These are phyloP conservation scores for Kodamaea arcana DNA, from an alignment of 1,139 yeast species.

Conservation along the genomic window DNA sequence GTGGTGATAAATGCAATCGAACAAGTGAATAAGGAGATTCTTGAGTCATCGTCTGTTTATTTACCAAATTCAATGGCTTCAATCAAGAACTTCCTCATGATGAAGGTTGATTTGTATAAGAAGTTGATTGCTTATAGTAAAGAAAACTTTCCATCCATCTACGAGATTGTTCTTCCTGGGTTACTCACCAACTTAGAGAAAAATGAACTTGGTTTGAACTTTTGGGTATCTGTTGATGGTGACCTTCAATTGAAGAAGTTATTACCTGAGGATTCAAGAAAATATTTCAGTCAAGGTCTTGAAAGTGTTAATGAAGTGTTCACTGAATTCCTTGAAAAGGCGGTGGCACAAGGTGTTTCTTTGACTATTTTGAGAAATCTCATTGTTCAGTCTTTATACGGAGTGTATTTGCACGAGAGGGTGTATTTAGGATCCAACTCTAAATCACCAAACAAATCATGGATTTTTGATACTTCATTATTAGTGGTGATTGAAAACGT, in stretches of 20 bases:
- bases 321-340: slow-evolving; percentile 27
- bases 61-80: slow-evolving; percentile 29
- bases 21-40: slow-evolving; percentile 50
- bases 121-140: slow-evolving; percentile 45
- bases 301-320: slow-evolving; percentile 34
- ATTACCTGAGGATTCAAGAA: slow-evolving; percentile 19
- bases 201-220: slow-evolving; percentile 46
- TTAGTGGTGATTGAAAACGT: slow-evolving; percentile 31
- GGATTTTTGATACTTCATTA: slow-evolving; percentile 40
- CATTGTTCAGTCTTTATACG: slow-evolving; percentile 36
- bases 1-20: slow-evolving; percentile 48
- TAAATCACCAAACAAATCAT: slow-evolving; percentile 23
- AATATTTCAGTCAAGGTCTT: slow-evolving; percentile 28
- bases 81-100: slow-evolving; percentile 20
- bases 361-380: slow-evolving; percentile 15
- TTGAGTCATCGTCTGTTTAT: slow-evolving; percentile 41
- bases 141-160: slow-evolving; percentile 41
- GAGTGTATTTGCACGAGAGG: slow-evolving; percentile 43
- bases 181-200: slow-evolving; percentile 55
- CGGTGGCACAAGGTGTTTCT: slow-evolving; percentile 6
- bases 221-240: slow-evolving; percentile 42
- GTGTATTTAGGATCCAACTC: slow-evolving; percentile 18
- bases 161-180: slow-evolving; percentile 22
- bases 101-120: slow-evolving; percentile 24
- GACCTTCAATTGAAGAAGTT: slow-evolving; percentile 7